A percentile compares a stretch with the other conserved stretches of the same genome.
phyloP scores from a whole-genome alignment of 1,139 yeast species.

The Meyerozyma carpophila region DNA sequence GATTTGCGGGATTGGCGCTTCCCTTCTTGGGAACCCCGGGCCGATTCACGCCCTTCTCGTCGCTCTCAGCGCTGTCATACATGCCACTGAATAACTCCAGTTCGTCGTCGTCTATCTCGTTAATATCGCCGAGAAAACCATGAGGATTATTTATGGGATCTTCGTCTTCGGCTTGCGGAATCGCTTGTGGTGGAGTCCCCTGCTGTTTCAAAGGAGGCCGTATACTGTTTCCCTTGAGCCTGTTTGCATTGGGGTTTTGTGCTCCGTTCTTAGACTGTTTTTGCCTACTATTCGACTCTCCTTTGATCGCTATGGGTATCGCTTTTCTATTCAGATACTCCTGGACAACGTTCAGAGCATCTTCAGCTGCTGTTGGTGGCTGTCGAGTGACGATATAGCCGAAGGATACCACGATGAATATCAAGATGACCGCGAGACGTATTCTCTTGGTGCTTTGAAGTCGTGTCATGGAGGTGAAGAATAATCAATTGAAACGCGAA shows the following conservation, averaged over 20 bases:
- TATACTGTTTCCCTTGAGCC: not conserved
- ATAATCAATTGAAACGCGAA: not conserved
- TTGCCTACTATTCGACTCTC: not conserved
- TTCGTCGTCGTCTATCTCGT: slow-evolving; percentile 15
- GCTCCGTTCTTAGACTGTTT: not conserved
- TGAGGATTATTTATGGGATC: slow-evolving; percentile 10
- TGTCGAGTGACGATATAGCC: not conserved
- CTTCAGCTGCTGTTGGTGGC: not conserved
- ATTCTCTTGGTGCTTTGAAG: slow-evolving; percentile 1
- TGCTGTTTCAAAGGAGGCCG: not conserved
- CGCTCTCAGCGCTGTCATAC: slow-evolving; percentile 11
- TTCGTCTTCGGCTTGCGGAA: not conserved
- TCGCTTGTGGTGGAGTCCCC: not conserved
- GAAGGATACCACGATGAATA: not conserved
- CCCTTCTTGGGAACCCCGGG: slow-evolving; percentile 5
- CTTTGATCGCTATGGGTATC: not conserved
- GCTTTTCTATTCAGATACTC: not conserved
- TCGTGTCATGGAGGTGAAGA: not conserved
- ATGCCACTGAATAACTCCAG: slow-evolving; percentile 12
- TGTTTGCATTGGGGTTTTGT: not conserved
- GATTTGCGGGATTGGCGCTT: slow-evolving; percentile 8
- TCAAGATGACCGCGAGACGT: not conserved
- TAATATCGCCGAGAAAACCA: slow-evolving; percentile 20
- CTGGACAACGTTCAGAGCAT: not conserved
- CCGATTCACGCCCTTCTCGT: not conserved